A percentile compares a stretch with the other conserved stretches of the same genome.
phyloP scores from a whole-genome alignment of 2,329 filamentous ascomycete species.

The Clonostachys rhizophaga region DNA sequence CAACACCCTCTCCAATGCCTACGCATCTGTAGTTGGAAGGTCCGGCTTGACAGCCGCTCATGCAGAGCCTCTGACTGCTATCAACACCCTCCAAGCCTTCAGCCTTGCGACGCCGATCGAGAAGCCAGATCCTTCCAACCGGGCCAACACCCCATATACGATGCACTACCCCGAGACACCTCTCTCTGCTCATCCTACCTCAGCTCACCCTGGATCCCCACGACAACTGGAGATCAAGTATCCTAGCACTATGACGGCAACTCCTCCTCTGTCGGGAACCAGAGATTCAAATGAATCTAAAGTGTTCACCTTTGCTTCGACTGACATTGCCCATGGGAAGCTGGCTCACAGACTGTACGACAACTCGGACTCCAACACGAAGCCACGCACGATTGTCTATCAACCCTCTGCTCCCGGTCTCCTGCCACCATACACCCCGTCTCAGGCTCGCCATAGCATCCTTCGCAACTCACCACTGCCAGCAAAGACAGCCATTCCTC shows the following conservation, averaged over 20 bases:
- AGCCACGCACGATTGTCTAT: not conserved
- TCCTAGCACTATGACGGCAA: constrained; percentile 55
- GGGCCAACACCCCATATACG: constrained; percentile 30
- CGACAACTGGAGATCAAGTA: constrained; percentile 33
- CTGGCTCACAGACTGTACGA: not conserved
- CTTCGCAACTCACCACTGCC: constrained; percentile 62
- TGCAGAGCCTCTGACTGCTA: constrained; percentile 42
- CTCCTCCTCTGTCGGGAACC: constrained; percentile 51
- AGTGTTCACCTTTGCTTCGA: constrained; percentile 40
- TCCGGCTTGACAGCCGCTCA: constrained; percentile 38
- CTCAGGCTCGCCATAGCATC: constrained; percentile 56
- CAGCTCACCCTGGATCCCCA: constrained; percentile 27
- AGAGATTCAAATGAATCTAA: constrained; percentile 31
- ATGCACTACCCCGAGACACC: constrained; percentile 49
- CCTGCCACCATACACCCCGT: constrained; percentile 52
- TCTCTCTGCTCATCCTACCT: constrained; percentile 40
- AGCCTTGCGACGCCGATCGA: constrained; percentile 19
- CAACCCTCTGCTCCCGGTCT: constrained; percentile 3
- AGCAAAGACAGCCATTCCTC: constrained; percentile 41
- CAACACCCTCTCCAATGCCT: constrained; percentile 63
- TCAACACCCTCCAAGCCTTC: constrained; percentile 32
- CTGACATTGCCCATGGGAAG: constrained; percentile 13
- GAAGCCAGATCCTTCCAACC: constrained; percentile 20
- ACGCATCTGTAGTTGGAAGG: constrained; percentile 57
- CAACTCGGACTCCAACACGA: not conserved